phyloP scores from a whole-genome alignment of 179 eudicot species.

The Camellia oleifera region DNA sequence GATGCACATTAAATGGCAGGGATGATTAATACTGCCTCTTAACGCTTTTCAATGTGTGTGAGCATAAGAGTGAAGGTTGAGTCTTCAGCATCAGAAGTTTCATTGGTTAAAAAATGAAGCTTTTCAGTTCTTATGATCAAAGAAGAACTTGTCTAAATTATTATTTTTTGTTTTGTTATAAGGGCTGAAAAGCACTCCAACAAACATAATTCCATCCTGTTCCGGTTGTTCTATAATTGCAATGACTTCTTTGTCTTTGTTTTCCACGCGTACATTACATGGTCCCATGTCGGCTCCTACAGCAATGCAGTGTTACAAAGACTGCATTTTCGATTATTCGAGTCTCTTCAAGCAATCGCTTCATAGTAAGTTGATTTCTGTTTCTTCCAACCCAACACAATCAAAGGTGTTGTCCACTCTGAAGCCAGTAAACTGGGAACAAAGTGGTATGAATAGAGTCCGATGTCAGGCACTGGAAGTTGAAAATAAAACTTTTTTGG shows the following conservation, averaged over 20 bases:
- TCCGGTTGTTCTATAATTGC: conserved; percentile 6
- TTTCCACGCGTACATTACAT: conserved; percentile 34
- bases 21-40: too few relatives aligned
- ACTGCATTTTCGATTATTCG: conserved; percentile 16
- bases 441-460: conserved; percentile 23
- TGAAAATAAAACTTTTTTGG: conserved; percentile 27
- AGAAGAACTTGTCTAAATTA: background rate
- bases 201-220: background rate
- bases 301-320: conserved; percentile 16
- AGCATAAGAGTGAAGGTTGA: too few relatives aligned
- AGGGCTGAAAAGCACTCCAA: conserved; percentile 7
- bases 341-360: conserved; percentile 8
- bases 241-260: conserved; percentile 48
- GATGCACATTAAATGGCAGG: too few relatives aligned
- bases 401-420: background rate
- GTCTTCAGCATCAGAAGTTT: background rate
- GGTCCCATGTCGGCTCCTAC: conserved; percentile 28
- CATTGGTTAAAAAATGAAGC: background rate
- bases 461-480: conserved; percentile 43
- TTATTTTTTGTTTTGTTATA: background rate
- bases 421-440: conserved; percentile 15
- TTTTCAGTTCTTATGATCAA: background rate
- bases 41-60: too few relatives aligned
- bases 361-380: background rate
- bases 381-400: background rate